Percentiles rank a stretch among this genome's conserved stretches.
phyloP scores from a whole-genome alignment of 148 eudicot species.

The Chenopodium berlandieri region DNA sequence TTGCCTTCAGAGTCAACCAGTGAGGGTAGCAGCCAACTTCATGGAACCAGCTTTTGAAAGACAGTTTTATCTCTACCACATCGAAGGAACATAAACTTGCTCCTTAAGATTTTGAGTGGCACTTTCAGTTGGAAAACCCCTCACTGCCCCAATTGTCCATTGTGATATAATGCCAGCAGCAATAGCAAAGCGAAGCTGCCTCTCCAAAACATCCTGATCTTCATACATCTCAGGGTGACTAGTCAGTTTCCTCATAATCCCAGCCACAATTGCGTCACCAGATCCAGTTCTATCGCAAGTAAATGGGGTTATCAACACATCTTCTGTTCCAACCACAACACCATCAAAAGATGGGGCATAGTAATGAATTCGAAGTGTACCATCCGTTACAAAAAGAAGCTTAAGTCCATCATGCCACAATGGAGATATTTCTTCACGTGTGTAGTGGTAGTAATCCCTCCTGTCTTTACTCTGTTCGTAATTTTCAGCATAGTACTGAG shows the following conservation, averaged over 20 bases:
- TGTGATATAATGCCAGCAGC: conserved; percentile 87
- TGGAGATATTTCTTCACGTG: conserved; percentile 75
- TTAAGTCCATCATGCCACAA: conserved; percentile 82
- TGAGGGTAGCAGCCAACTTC: background rate
- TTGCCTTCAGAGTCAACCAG: background rate
- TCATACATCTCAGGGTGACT: conserved; percentile 68
- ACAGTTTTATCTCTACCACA: conserved; percentile 51
- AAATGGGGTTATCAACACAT: conserved; percentile 86
- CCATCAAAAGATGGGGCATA: conserved; percentile 75
- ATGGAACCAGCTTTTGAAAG: background rate
- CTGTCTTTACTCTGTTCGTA: conserved; percentile 58
- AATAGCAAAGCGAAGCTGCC: conserved; percentile 79
- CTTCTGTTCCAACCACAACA: conserved; percentile 84
- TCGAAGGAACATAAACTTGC: conserved; percentile 72
- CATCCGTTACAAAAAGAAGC: conserved; percentile 84
- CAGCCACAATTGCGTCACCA: conserved; percentile 96
- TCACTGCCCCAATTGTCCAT: conserved; percentile 83
- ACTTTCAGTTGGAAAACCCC: conserved; percentile 79
- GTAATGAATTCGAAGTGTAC: conserved; percentile 82
- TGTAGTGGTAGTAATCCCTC: conserved; percentile 74
- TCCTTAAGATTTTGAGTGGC: conserved; percentile 83
- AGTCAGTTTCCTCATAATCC: conserved; percentile 77
- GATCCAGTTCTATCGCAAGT: conserved; percentile 93
- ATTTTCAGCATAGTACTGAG: conserved; percentile 72
- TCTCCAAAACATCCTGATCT: conserved; percentile 58